Evolutionary conservation across 148 eudicot species (phyloP).

Genomic region (Arctostaphylos glauca): DNA sequence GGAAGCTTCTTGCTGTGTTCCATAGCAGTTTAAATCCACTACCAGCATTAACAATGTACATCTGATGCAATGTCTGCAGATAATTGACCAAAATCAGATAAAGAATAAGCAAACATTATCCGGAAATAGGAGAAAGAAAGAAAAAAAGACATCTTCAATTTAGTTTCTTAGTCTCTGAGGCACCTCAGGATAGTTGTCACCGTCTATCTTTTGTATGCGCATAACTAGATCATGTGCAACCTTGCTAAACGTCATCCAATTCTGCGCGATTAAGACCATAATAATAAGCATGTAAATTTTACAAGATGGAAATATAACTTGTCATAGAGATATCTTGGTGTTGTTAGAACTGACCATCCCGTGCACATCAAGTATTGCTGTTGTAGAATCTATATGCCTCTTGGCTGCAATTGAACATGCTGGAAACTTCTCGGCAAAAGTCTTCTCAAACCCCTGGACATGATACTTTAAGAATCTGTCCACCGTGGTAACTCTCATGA

Average conservation of each 20-base stretch:
- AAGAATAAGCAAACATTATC: background rate
- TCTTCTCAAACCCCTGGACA: conserved; percentile 83
- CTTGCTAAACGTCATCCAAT: conserved; percentile 94
- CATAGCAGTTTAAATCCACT: conserved; percentile 80
- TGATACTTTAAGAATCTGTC: conserved; percentile 90
- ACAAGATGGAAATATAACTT: background rate
- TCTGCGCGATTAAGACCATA: conserved; percentile 47
- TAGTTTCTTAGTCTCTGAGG: conserved; percentile 4
- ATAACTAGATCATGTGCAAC: conserved; percentile 81
- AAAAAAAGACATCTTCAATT: background rate
- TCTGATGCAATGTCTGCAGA: conserved; percentile 82
- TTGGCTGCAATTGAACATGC: conserved; percentile 93
- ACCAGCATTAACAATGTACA: conserved; percentile 95
- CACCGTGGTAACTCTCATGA: conserved; percentile 79
- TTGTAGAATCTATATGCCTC: conserved; percentile 88
- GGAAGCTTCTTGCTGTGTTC: conserved; percentile 74
- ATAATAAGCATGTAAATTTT: conserved; percentile 15
- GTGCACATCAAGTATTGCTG: conserved; percentile 80
- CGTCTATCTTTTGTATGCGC: conserved; percentile 94
- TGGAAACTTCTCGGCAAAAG: conserved; percentile 86
- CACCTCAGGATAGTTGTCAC: conserved; percentile 97
- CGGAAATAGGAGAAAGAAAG: background rate
- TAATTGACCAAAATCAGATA: conserved; percentile 16
- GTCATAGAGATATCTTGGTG: background rate
- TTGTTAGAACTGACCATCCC: conserved; percentile 64